Conservation (phyloP, 164 flowering plant genomes). For the Paratinospora sagittata region DNA sequence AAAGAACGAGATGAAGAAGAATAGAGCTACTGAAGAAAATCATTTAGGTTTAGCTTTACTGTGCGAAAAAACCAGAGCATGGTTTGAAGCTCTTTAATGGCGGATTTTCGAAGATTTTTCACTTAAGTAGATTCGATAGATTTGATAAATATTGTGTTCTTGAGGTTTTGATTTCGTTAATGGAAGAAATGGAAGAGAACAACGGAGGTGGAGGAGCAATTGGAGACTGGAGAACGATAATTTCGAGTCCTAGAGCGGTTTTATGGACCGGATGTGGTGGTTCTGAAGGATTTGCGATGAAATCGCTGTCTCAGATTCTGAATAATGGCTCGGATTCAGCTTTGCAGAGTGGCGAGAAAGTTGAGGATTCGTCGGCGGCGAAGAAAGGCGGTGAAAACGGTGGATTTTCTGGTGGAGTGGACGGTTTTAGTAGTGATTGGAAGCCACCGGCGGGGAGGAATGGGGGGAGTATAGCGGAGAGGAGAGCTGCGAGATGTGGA, state of each 20-base stretch:
- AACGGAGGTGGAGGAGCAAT: not conserved
- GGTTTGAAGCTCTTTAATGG: not conserved
- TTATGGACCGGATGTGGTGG: not conserved
- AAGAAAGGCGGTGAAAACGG: not conserved
- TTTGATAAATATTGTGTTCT: not conserved
- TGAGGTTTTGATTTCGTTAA: conserved; percentile 1
- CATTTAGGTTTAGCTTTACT: not conserved
- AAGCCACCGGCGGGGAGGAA: conserved; percentile 6
- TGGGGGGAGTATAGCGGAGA: conserved; percentile 54
- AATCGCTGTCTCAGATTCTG: not conserved
- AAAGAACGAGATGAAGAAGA: not conserved
- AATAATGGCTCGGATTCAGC: conserved; percentile 6
- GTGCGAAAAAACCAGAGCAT: no score
- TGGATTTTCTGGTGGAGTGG: not conserved
- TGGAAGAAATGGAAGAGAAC: conserved; percentile 22
- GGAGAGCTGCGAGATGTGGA: conserved; percentile 61
- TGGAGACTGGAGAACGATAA: conserved; percentile 20
- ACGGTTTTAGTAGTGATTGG: conserved; percentile 10
- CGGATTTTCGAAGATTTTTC: not conserved
- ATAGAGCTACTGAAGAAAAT: not conserved
- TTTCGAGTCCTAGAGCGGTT: conserved; percentile 19
- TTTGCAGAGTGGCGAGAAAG: not conserved
- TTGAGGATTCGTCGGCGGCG: not conserved
- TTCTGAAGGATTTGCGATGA: not conserved
- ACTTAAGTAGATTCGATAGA: not conserved